phyloP scores from a whole-genome alignment of 768 basidiomycete genomes.

The Hemileccinum impolitum region DNA sequence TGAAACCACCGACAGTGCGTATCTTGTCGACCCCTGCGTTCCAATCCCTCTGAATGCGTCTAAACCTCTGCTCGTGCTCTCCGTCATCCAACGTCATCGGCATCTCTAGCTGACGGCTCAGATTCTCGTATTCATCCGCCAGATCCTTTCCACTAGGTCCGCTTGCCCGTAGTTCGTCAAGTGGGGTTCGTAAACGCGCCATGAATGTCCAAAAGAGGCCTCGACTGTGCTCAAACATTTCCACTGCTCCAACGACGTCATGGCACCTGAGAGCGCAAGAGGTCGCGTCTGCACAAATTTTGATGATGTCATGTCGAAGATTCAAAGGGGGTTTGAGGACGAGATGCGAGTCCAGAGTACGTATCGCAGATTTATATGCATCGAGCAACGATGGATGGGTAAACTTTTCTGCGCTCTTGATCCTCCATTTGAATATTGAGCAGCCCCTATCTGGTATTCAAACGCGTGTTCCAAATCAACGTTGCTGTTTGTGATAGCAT shows the following conservation, averaged over 20 bases:
- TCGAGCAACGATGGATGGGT: conserved; percentile 13
- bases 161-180: conserved; percentile 20
- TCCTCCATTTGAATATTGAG: conserved; percentile 20
- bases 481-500: conserved; percentile 9
- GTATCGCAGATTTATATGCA: conserved; percentile 19
- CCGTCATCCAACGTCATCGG: conserved; percentile 8
- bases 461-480: conserved; percentile 24
- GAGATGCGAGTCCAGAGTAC: conserved; percentile 17
- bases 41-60: conserved; percentile 24
- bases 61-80: conserved; percentile 15
- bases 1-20: conserved; percentile 23
- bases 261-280: conserved; percentile 22
- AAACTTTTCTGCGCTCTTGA: conserved; percentile 15
- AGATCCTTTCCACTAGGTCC: conserved; percentile 7
- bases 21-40: conserved; percentile 24
- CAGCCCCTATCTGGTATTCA: conserved; percentile 15
- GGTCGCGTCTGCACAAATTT: conserved; percentile 25
- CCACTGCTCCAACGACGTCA: conserved; percentile 26
- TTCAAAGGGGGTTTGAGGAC: conserved; percentile 12
- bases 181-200: conserved; percentile 21
- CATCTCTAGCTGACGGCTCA: conserved; percentile 20
- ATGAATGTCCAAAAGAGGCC: conserved; percentile 25
- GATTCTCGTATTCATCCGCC: conserved; percentile 18
- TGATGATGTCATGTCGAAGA: conserved; percentile 16
- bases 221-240: conserved; percentile 34